A percentile compares a stretch with the other conserved stretches of the same genome.
Evolutionary conservation across 2,329 filamentous ascomycete species (phyloP).

Genomic region (Teratosphaeria pseudoeucalypti): DNA sequence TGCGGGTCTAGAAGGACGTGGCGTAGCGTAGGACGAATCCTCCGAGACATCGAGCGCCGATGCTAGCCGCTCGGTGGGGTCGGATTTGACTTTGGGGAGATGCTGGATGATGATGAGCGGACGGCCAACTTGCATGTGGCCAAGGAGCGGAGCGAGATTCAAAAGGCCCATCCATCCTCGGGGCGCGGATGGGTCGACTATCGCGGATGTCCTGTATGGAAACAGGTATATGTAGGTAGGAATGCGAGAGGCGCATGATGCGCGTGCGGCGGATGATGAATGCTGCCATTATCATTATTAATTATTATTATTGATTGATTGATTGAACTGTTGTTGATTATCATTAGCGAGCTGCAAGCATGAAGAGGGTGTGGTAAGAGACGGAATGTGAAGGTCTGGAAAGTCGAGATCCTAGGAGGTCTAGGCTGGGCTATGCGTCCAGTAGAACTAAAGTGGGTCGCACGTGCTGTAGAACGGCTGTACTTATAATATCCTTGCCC

Average conservation of each 20-base stretch:
- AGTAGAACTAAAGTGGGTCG: not conserved
- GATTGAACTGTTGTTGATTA: too few species aligned
- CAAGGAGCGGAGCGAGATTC: not conserved
- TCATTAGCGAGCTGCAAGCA: not conserved
- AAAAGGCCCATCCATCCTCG: not conserved
- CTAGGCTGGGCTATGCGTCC: not conserved
- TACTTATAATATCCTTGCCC: too few species aligned
- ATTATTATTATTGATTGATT: too few species aligned
- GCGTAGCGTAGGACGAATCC: not conserved
- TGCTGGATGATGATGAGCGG: not conserved
- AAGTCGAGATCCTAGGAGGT: not conserved
- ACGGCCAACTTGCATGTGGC: too few species aligned
- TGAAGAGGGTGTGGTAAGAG: too few species aligned
- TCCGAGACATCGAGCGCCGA: not conserved
- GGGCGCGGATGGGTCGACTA: not conserved
- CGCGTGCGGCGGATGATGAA: not conserved
- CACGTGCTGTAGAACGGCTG: not conserved
- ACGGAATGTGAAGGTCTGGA: not conserved
- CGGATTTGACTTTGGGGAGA: not conserved
- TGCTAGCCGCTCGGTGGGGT: not conserved
- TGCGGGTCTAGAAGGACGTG: not conserved
- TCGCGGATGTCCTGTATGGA: not conserved
- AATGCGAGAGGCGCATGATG: not conserved
- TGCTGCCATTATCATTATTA: too few species aligned
- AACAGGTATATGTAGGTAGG: not conserved